Base-by-base conservation (phyloP, 306 rosid genomes). In the barrel medic (Medicago truncatula) region DNA sequence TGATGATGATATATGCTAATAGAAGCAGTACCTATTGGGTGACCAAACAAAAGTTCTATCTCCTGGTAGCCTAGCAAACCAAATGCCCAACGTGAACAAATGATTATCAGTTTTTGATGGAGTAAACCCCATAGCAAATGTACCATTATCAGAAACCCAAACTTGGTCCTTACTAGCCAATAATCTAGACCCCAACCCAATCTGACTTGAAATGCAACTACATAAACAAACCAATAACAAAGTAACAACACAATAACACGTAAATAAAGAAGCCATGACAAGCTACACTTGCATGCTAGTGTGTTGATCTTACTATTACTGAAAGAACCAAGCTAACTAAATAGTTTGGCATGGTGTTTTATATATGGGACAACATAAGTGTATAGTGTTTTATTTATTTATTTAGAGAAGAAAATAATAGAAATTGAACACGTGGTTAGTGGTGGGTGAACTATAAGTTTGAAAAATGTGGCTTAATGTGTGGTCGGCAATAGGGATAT, bases 31-130 rank as follows among this genome's bases (percentile, higher is more conserved):
- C 96, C 93, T 90, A 71, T 84, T 89, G 25, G 96, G 84, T 39
- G 96, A 92, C 97, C 98, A 95, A 20, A 92, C 88, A 14, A 80
- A 9, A 39, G 92, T 89, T 46, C 66, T 81, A 75, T 88, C 97
- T 59, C 96, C 97, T 0, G 96, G 96, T 84, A 92, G 97, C 77
- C 83, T 40, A 0, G 91, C 90, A 74, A 95, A 92, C 98, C 98
- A 95, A 82, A 92, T 81, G 0, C 82, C 96, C n/a, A 92, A 63
- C 23, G 70, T 76, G 89, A 85, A 74, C 2, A 54, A 78, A 18
- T 78, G 58, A 36, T 65, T 49, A 64, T 53, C 81, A 12, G 50
- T 63, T 3, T 67, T 81, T 4, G 80, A 7, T 8, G 89, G 85
- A 43, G 90, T 80, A 83, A 95, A 95, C 23, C 98, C 98, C 50